Base-by-base conservation (phyloP, 192 early-diverging fungal species). In the Ambispora gerdemannii region DNA sequence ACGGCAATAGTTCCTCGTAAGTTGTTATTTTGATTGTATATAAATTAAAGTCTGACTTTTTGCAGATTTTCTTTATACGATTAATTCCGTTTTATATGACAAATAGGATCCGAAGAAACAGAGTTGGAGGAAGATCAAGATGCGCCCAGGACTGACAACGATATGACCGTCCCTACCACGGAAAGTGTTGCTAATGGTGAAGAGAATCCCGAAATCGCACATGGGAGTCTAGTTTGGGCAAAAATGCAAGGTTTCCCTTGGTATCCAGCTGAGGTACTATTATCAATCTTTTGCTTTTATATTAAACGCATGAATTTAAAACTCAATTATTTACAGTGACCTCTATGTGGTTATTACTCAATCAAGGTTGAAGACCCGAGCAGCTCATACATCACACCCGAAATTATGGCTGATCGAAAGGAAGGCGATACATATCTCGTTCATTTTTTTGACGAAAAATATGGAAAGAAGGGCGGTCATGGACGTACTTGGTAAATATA, bases 171-270 rank as follows among this genome's bases (percentile, higher is more conserved):
- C 6, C 15, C 60, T 34, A 28, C 31, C 30, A 35, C n/a, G n/a
- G n/a, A n/a, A n/a, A n/a, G n/a, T n/a, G 28, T 30, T 8, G 20
- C 60, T 27, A 13, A 20, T 25, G 53, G n/a, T 3, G 20, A 20
- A n/a, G 67, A 71, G 43, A 4, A 19, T 4, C 2, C 34, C 2
- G 50, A 71, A 4, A 24, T 71, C 22, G 33, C 70, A 1, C 66
- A 50, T 31, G 78, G 72, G 10, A 65, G 67, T 0, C 50, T 85
- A 33, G 84, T 85, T 1, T 85, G 84, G 84, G 84, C 84, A 13
- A 80, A 77, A 47, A 80, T 85, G 52, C 64, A 67, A 55, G 81
- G 84, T 6, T 85, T 80, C 61, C 84, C 84, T n/a, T 74, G 75
- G 50, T 80, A 83, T 58, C 84, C 84, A 49, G 81, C 80, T 49